phyloP scores from a whole-genome alignment of 2,329 filamentous ascomycete genomes.

The Hypoxylon sp. region DNA sequence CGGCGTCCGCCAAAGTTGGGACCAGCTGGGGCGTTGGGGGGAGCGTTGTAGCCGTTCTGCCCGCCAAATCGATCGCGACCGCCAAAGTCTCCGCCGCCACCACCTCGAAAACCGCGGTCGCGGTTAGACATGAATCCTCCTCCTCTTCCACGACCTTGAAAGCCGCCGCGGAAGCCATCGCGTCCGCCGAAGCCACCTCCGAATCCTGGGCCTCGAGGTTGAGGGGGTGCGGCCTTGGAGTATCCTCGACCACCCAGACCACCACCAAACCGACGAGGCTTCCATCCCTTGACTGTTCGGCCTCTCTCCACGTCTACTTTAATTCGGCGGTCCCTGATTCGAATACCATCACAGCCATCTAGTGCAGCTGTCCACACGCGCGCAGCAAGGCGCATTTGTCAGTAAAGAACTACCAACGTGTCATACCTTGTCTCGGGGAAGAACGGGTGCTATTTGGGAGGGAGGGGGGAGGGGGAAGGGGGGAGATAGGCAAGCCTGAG shows the following conservation, averaged over 20 bases:
- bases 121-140: slow-evolving; percentile 46
- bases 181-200: slow-evolving; percentile 65
- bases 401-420: slow-evolving; percentile 69
- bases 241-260: slow-evolving; percentile 93
- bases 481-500: slow-evolving; percentile 65
- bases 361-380: slow-evolving; percentile 81
- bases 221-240: slow-evolving; percentile 78
- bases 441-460: neutral
- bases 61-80: slow-evolving; percentile 56
- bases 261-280: slow-evolving; percentile 87
- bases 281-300: slow-evolving; percentile 92
- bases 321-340: slow-evolving; percentile 90
- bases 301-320: slow-evolving; percentile 96
- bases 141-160: slow-evolving; percentile 56
- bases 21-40: slow-evolving; percentile 69
- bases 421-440: slow-evolving; percentile 50
- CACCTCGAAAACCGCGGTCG: slow-evolving; percentile 52
- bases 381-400: slow-evolving; percentile 69
- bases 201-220: slow-evolving; percentile 71
- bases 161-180: slow-evolving; percentile 64
- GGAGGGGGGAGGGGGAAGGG: slow-evolving; percentile 12
- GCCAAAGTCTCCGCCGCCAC: slow-evolving; percentile 60
- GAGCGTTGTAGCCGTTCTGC: slow-evolving; percentile 59
- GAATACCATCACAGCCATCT: slow-evolving; percentile 83
- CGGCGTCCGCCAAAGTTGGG: slow-evolving; percentile 58